Conservation (phyloP, 495 filamentous ascomycete genomes). For the Xylaria venustula region DNA sequence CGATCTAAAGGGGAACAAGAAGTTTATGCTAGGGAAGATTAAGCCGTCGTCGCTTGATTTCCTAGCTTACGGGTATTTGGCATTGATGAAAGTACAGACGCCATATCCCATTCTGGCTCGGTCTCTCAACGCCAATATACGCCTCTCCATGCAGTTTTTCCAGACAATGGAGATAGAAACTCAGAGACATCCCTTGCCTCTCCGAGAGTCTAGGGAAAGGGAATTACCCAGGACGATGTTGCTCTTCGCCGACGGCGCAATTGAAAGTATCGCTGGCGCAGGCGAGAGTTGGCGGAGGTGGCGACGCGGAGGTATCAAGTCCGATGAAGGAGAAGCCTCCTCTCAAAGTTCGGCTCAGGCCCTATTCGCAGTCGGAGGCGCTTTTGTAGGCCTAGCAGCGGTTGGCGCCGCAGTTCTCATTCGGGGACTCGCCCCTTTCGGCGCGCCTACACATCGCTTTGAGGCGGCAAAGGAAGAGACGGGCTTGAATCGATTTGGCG, state of each 20-base stretch:
- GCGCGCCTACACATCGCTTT: constrained; percentile 35
- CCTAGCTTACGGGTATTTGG: constrained; percentile 72
- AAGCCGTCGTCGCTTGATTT: constrained; percentile 69
- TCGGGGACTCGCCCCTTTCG: constrained; percentile 27
- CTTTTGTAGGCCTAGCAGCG: constrained; percentile 20
- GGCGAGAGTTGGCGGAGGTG: constrained; percentile 28
- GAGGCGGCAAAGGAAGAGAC: constrained; percentile 14
- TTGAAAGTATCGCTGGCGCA: constrained; percentile 28
- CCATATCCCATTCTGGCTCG: constrained; percentile 71
- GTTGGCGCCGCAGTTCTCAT: constrained; percentile 24
- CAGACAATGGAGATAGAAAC: constrained; percentile 47
- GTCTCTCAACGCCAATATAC: constrained; percentile 57
- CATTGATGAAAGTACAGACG: constrained; percentile 66
- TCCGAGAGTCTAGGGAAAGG: constrained; percentile 14
- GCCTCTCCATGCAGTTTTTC: constrained; percentile 54
- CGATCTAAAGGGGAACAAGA: constrained; percentile 53
- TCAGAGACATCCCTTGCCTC: constrained; percentile 16
- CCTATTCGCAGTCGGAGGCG: constrained; percentile 19
- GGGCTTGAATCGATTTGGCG: constrained; percentile 32
- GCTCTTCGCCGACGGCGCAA: constrained; percentile 30
- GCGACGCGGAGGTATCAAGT: constrained; percentile 23
- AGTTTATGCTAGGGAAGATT: constrained; percentile 50
- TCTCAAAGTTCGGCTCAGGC: constrained; percentile 20
- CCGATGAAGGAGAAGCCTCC: constrained; percentile 22
- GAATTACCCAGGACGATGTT: constrained; percentile 20